These are phyloP conservation scores for Boletus vinaceobasis DNA, from an alignment of 768 basidiomycete species.

Conservation along the genomic window DNA sequence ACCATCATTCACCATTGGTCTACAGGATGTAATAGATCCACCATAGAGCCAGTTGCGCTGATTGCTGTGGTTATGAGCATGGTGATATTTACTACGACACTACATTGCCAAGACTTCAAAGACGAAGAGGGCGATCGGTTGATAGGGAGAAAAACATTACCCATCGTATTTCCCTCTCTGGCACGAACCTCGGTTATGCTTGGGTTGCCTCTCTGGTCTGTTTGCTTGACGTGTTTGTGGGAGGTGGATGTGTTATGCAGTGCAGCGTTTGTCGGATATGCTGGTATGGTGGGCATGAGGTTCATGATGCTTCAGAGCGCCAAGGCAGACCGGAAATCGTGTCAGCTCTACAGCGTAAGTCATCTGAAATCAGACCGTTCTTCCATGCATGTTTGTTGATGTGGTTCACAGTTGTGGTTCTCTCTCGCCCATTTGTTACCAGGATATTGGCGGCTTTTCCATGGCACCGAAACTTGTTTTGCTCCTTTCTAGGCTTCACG, in stretches of 20 bases:
- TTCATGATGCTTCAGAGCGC: slow-evolving; percentile 22
- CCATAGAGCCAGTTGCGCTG: slow-evolving; percentile 24
- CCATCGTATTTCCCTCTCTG: slow-evolving; percentile 39
- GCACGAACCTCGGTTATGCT: slow-evolving; percentile 27
- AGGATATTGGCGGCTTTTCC: slow-evolving; percentile 29
- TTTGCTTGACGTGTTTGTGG: slow-evolving; percentile 27
- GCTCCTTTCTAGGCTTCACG: slow-evolving; percentile 1
- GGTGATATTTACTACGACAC: slow-evolving; percentile 35
- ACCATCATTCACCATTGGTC: not conserved
- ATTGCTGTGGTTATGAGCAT: slow-evolving; percentile 31
- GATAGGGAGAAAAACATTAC: slow-evolving; percentile 40
- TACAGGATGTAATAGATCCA: slow-evolving; percentile 23
- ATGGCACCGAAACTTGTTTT: slow-evolving; percentile 14
- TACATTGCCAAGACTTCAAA: slow-evolving; percentile 35
- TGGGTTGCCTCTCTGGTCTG: slow-evolving; percentile 29
- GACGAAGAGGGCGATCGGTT: slow-evolving; percentile 42
- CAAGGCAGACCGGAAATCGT: slow-evolving; percentile 26
- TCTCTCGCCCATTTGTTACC: slow-evolving; percentile 30
- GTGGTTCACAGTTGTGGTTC: slow-evolving; percentile 26
- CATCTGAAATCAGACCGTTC: not conserved
- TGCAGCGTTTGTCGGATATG: slow-evolving; percentile 25
- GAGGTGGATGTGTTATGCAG: slow-evolving; percentile 26
- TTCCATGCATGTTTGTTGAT: not conserved
- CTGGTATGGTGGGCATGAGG: slow-evolving; percentile 22
- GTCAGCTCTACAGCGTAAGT: slow-evolving; percentile 32